Evolutionary conservation across 1,284 basidiomycete genomes (phyloP).

Genomic region (Fereydounia khargensis): DNA sequence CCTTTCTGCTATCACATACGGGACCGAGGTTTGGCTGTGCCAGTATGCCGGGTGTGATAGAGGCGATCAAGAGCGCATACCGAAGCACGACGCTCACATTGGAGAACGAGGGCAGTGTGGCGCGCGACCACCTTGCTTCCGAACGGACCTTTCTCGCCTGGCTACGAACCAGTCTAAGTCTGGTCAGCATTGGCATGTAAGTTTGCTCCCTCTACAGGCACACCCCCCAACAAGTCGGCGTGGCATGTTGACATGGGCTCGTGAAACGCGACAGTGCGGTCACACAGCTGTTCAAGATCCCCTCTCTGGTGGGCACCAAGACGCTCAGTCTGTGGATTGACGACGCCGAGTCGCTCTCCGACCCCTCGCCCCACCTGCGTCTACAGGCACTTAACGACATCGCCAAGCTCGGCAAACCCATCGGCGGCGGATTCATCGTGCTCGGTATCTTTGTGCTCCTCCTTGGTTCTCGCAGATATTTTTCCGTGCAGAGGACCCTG

Average conservation of each 20-base stretch:
- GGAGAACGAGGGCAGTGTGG: slow-evolving; percentile 55
- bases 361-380: slow-evolving; percentile 7
- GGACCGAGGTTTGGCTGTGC: no score
- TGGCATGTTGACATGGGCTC: no score
- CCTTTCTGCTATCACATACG: no score
- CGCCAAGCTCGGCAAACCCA: slow-evolving; percentile 37
- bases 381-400: slow-evolving; percentile 12
- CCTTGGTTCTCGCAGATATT: slow-evolving; percentile 40
- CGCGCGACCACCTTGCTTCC: slow-evolving; percentile 55
- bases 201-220: slow-evolving; percentile 9
- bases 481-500: slow-evolving; percentile 35
- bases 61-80: no score
- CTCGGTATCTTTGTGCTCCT: slow-evolving; percentile 39
- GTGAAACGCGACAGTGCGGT: slow-evolving; percentile 32
- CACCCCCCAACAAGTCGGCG: no score
- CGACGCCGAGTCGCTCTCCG: slow-evolving; percentile 1
- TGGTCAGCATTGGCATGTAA: slow-evolving; percentile 50
- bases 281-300: slow-evolving; percentile 52
- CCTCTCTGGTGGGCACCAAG: slow-evolving; percentile 25
- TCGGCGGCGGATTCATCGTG: slow-evolving; percentile 42
- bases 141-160: slow-evolving; percentile 58
- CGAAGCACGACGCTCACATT: no score
- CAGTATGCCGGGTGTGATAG: no score
- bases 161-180: slow-evolving; percentile 54
- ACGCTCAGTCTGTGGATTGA: background rate